Evolutionary conservation across 1,284 basidiomycete genomes (phyloP), one percentile per base, ranked within the genome.

Genomic region (Ceratobasidium sp.): DNA sequence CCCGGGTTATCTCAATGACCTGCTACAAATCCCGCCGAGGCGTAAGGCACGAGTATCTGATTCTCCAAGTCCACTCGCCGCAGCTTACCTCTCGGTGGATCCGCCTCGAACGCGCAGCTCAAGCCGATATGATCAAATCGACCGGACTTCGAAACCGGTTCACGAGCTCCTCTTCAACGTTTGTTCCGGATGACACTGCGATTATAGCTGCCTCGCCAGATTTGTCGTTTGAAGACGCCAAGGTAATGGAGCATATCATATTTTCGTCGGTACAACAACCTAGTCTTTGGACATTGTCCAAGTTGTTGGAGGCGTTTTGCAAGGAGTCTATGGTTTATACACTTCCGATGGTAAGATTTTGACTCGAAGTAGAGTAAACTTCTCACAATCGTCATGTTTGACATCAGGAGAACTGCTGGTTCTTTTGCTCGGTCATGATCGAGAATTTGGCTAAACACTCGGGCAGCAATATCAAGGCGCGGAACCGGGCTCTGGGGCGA

Each of bases 391-490:
- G 33, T 33, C 4, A 33, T 33, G 33, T 33, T 33, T 33, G 33
- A 33, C 33, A 33, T 15, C 20, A 62, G 59, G 59, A 62, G 33
- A 62, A 62, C 40, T 62, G 59, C 28, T 62, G 59, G 59, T 62
- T 62, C 28, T 62, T 62, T 17, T 62, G 59, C 33, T 62, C 59
- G 17, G 59, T 62, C 17, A 40, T 62, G 33, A 62, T 62, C n/a
- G 59, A 62, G 40, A 62, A 62, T 17, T 33, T 62, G 6, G 13
- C 59, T 33, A 62, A 62, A 17, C 3, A 62, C 40, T 62, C 40
- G 13, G 59, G 59, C 13, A 40, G 28, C 20, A 62, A 62, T 3
- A 33, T 62, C 13, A 62, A 62, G 33, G 33, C 59, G 17, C 9
- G 59, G 13, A 62, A 62, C n/a, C 28, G 13, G 28, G 28, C 28